phyloP scores from a whole-genome alignment of 2,329 filamentous ascomycete genomes.

The Botrytis fragariae region DNA sequence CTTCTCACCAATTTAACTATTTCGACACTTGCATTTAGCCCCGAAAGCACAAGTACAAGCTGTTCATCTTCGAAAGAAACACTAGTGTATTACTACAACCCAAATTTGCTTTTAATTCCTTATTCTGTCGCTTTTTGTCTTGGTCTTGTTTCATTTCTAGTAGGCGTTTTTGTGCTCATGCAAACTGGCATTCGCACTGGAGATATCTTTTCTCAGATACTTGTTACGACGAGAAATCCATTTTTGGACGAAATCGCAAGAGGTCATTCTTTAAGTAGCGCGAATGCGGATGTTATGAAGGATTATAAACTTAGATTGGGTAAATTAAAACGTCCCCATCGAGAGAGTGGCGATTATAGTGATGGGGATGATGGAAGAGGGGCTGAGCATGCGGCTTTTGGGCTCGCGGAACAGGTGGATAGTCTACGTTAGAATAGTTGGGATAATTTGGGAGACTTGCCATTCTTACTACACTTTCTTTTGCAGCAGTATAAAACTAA shows the following conservation, averaged over 20 bases:
- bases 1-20: background rate
- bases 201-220: background rate
- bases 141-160: background rate
- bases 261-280: background rate
- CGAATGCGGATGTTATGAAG: background rate
- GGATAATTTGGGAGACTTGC: background rate
- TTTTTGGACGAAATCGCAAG: background rate
- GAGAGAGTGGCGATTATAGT: background rate
- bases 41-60: background rate
- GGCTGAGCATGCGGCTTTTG: background rate
- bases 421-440: too few relatives aligned
- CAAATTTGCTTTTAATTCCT: background rate
- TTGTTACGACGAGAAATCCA: background rate
- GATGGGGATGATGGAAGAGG: background rate
- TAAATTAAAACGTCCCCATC: background rate
- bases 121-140: background rate
- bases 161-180: background rate
- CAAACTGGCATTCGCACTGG: background rate
- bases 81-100: background rate
- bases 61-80: background rate
- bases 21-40: background rate
- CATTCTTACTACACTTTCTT: background rate
- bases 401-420: background rate
- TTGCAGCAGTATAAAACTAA: background rate
- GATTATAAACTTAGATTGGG: background rate